Conservation (phyloP, 176 grass and related monocot genomes). For the Bolboschoenus planiculmis region DNA sequence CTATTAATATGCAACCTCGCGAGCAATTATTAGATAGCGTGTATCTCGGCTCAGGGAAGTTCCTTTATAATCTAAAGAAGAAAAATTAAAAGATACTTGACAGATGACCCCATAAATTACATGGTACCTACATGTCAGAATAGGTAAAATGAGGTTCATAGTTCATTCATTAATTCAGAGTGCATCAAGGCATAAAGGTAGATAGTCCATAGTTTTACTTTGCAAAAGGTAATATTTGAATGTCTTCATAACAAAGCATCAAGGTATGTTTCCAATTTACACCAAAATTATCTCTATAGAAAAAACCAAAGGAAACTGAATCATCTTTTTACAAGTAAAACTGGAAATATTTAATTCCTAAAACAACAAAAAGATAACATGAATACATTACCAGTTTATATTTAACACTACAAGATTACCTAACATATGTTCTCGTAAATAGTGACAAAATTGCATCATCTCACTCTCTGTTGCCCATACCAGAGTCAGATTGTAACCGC, state of each 20-base stretch:
- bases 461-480: background rate
- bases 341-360: background rate
- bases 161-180: background rate
- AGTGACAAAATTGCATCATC: background rate
- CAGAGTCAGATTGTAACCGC: background rate
- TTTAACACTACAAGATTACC: background rate
- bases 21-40: background rate
- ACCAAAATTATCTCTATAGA: slow-evolving; percentile 14
- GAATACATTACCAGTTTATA: background rate
- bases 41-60: background rate
- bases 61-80: background rate
- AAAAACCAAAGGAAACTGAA: background rate
- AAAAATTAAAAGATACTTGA: background rate
- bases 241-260: background rate
- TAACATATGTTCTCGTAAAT: background rate
- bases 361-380: background rate
- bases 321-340: slow-evolving; percentile 15
- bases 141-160: background rate
- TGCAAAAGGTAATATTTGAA: background rate
- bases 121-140: background rate
- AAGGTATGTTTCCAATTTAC: slow-evolving; percentile 18
- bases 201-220: too few relatives aligned
- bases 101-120: background rate
- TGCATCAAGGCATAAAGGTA: too few relatives aligned
- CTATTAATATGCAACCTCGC: background rate